Base-by-base conservation (phyloP, 2,329 filamentous ascomycete genomes). In the Fusarium domesticum region DNA sequence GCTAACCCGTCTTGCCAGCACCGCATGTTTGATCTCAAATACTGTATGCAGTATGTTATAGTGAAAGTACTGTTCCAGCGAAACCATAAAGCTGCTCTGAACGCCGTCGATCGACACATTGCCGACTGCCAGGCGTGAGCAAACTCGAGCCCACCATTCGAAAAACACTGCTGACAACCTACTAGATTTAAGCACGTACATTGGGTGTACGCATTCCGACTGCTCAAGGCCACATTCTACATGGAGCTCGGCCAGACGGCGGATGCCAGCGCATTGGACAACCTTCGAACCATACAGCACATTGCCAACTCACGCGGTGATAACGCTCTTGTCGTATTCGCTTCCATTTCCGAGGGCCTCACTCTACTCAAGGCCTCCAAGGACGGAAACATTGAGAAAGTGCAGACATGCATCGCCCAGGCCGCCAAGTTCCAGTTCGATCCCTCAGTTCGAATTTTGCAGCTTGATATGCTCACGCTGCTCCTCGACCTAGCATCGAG, bases 131-230 rank as follows among this genome's bases (percentile, higher is more conserved):
- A 85, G 63, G 78, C 82, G 70, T 84, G 69, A 58, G 79, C 65
- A n/a, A n/a, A n/a, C n/a, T n/a, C n/a, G 17, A 11, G 12, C 37
- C 18, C 12, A 23, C 25, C 17, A 10, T 28, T 12, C 14, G 23
- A 10, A 12, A 28, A 28, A 12, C 23, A 17, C 37, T 30, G 31
- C 31, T 17, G n/a, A 15, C n/a, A 18, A 34, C 56, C 59, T 10
- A 62, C 35, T 47, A 80, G 73, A 28, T 83, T 81, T 58, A 81
- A 83, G 60, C 83, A 87, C 55, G 71, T 77, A 7, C 77, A 82
- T 38, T 92, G 87, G 87, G 75, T 84, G 14, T 92, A 91, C 61
- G 84, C 84, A 1, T 86, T 91, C 57, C 81, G 86, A 6, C 81
- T 92, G 35, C 68, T 91, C 12, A 86, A 87, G 53, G 80, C 84